Conservation (phyloP, 1,284 basidiomycete species). For the Moesziomyces sp. region DNA sequence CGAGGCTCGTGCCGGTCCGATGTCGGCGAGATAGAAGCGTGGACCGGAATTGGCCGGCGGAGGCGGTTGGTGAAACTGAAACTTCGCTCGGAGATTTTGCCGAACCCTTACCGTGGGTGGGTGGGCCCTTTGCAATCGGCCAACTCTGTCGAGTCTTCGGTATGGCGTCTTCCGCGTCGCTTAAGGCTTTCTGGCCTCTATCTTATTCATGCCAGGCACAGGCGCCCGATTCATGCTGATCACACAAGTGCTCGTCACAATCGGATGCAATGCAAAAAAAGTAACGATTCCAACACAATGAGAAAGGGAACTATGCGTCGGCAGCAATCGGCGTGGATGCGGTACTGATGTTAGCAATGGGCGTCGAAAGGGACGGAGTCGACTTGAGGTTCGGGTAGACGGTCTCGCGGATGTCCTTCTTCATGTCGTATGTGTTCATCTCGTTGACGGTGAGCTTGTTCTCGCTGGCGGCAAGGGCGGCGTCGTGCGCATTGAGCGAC, state of each 20-base stretch:
- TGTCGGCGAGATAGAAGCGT: too few relatives aligned
- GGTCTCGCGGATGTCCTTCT: conserved; percentile 34
- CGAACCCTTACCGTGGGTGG: not conserved
- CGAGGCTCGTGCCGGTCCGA: too few relatives aligned
- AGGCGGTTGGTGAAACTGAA: too few relatives aligned
- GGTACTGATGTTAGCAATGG: not conserved
- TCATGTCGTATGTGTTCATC: conserved; percentile 56
- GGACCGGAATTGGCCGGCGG: too few relatives aligned
- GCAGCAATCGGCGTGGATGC: conserved; percentile 32
- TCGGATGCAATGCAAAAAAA: not conserved
- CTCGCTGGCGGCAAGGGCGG: conserved; percentile 65
- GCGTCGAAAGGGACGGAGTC: not conserved
- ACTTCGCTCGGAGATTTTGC: not conserved
- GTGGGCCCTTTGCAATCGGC: not conserved
- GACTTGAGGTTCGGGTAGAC: conserved; percentile 18
- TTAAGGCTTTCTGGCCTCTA: not conserved
- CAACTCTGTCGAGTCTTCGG: conserved; percentile 1
- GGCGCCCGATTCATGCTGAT: too few relatives aligned
- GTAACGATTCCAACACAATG: not conserved
- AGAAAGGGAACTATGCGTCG: conserved; percentile 12
- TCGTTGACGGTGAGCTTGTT: conserved; percentile 66
- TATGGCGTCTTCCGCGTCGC: conserved; percentile 21
- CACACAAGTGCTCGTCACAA: not conserved
- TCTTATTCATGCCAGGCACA: not conserved
- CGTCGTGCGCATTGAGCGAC: conserved; percentile 63